A percentile compares a stretch with the other conserved stretches of the same genome.
phyloP scores from a whole-genome alignment of 805 yeast genomes.

The Saccharomycopsis fibuligera region DNA sequence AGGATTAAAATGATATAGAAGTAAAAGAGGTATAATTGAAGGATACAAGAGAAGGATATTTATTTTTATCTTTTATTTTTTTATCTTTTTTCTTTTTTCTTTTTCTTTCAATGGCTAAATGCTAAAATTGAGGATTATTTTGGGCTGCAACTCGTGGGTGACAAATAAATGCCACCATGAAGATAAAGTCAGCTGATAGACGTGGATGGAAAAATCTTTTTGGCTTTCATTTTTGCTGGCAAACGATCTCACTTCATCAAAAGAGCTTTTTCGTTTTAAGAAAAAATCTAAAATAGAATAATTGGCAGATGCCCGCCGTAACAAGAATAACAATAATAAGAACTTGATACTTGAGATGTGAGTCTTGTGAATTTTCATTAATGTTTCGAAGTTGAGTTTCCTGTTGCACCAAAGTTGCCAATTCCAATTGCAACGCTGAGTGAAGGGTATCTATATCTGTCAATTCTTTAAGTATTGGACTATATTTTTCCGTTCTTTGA shows the following conservation, averaged over 20 bases:
- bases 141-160: too few species aligned
- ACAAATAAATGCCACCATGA: too few species aligned
- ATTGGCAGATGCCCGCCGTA: conserved; percentile 20
- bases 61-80: too few species aligned
- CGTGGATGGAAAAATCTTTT: too few species aligned
- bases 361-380: conserved; percentile 22
- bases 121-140: too few species aligned
- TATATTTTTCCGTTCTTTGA: conserved; percentile 14
- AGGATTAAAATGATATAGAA: too few species aligned
- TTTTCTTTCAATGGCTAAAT: too few species aligned
- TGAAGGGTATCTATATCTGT: conserved; percentile 2
- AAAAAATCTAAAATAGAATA: conserved; percentile 8
- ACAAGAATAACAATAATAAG: conserved; percentile 17
- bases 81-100: too few species aligned
- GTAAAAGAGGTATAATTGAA: too few species aligned
- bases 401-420: conserved; percentile 15
- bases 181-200: too few species aligned
- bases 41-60: too few species aligned
- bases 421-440: conserved; percentile 4
- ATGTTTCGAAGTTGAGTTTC: conserved; percentile 22
- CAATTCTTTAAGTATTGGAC: conserved; percentile 11
- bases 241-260: not conserved
- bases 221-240: conserved; percentile 2
- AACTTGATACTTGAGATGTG: conserved; percentile 13
- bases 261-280: conserved; percentile 15